A percentile compares a stretch with the other conserved stretches of the same genome.
Conservation (phyloP, 2,329 filamentous ascomycete genomes). For the Xylaria polymorpha region DNA sequence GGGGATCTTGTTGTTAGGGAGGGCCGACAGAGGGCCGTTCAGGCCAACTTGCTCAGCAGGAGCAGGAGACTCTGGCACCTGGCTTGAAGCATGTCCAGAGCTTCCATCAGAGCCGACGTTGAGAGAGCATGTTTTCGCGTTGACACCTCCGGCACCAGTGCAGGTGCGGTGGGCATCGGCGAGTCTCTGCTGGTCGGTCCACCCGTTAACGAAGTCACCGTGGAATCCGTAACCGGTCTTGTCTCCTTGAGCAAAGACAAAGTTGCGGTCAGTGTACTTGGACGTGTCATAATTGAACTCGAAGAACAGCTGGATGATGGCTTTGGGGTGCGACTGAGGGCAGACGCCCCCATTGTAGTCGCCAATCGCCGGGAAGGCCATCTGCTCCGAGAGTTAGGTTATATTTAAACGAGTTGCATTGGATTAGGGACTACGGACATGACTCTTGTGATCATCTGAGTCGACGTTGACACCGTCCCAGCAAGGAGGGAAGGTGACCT, state of each 20-base stretch:
- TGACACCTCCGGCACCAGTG: slow-evolving; percentile 20
- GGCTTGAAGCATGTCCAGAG: slow-evolving; percentile 25
- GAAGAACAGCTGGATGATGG: slow-evolving; percentile 57
- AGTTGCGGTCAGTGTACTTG: slow-evolving; percentile 49
- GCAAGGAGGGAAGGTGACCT: slow-evolving; percentile 72
- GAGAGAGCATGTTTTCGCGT: slow-evolving; percentile 31
- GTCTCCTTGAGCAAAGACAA: slow-evolving; percentile 60
- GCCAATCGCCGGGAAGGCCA: slow-evolving; percentile 2
- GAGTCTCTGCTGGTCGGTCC: slow-evolving; percentile 53
- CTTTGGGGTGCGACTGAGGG: slow-evolving; percentile 57
- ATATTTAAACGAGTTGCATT: not conserved
- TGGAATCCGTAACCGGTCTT: slow-evolving; percentile 64
- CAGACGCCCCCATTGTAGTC: slow-evolving; percentile 55
- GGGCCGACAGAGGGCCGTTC: not conserved
- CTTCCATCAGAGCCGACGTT: slow-evolving; percentile 31
- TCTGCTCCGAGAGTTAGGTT: not conserved
- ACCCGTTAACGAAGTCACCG: slow-evolving; percentile 61
- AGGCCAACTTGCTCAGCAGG: slow-evolving; percentile 5
- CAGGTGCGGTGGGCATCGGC: slow-evolving; percentile 48
- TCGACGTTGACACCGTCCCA: slow-evolving; percentile 69
- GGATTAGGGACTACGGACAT: slow-evolving; percentile 16
- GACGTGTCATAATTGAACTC: slow-evolving; percentile 53
- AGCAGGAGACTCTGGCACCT: slow-evolving; percentile 17
- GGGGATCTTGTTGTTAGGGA: not conserved
- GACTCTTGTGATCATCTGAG: slow-evolving; percentile 30